A percentile compares a stretch with the other conserved stretches of the same genome.
Conservation (phyloP, 257 asterid species). For the Gardenia jasminoides region DNA sequence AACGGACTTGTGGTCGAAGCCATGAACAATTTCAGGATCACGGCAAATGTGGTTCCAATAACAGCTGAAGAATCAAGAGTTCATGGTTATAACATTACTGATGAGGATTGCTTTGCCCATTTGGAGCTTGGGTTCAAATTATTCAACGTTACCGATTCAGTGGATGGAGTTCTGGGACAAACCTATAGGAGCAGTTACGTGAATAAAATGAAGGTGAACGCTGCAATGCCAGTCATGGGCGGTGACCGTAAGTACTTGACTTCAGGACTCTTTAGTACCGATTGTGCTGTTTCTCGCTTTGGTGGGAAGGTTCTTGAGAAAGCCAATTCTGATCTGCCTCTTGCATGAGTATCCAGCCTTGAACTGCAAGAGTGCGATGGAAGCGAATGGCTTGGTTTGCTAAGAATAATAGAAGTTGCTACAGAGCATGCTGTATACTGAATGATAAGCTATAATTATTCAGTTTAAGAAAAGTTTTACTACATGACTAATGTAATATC, state of each 20-base stretch:
- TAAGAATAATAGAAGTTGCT: slow-evolving; percentile 20
- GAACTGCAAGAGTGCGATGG: slow-evolving; percentile 40
- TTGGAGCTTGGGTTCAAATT: slow-evolving; percentile 63
- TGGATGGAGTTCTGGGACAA: slow-evolving; percentile 63
- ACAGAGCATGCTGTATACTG: neutral
- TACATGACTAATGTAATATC: neutral
- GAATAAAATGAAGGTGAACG: slow-evolving; percentile 49
- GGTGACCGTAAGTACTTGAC: slow-evolving; percentile 43
- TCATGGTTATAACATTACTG: slow-evolving; percentile 46
- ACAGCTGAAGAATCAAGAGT: slow-evolving; percentile 37
- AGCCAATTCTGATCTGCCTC: neutral
- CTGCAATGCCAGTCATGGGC: slow-evolving; percentile 59
- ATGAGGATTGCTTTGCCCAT: slow-evolving; percentile 60
- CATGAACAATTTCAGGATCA: slow-evolving; percentile 33
- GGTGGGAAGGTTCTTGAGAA: slow-evolving; percentile 5
- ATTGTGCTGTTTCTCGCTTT: slow-evolving; percentile 48
- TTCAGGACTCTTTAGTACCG: slow-evolving; percentile 39
- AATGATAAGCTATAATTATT: too few relatives aligned
- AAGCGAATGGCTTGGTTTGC: slow-evolving; percentile 55
- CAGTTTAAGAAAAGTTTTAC: neutral
- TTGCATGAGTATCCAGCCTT: slow-evolving; percentile 23
- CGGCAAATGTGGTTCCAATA: slow-evolving; percentile 55
- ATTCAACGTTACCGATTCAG: slow-evolving; percentile 28
- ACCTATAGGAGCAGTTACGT: slow-evolving; percentile 56
- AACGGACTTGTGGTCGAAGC: slow-evolving; percentile 41